Evolutionary conservation across 768 basidiomycete species (phyloP).

Genomic region (Sistotremastrum suecicum): DNA sequence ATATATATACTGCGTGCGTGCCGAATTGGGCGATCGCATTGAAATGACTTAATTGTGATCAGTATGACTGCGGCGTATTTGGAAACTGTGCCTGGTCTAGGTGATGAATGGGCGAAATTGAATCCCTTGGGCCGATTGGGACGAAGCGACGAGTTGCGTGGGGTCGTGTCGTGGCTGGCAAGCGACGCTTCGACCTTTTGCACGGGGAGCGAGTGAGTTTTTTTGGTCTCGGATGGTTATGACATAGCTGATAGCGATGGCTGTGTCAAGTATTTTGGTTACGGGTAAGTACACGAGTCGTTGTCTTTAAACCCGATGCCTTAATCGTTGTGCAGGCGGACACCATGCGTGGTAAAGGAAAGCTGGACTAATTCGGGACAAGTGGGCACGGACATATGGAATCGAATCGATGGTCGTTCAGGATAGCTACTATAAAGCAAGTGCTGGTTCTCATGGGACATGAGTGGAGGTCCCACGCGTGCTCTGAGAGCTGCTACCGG

Average conservation of each 20-base stretch:
- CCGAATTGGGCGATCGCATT: conserved; percentile 4
- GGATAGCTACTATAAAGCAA: too few relatives aligned
- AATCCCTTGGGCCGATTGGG: conserved; percentile 65
- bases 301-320: too few relatives aligned
- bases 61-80: conserved; percentile 69
- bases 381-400: too few relatives aligned
- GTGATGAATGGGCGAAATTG: conserved; percentile 50
- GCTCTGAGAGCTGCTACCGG: too few relatives aligned
- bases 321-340: conserved; percentile 14
- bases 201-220: conserved; percentile 68
- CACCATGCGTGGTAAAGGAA: conserved; percentile 43
- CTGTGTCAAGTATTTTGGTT: conserved; percentile 35
- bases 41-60: conserved; percentile 1
- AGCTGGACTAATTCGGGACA: too few relatives aligned
- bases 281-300: conserved; percentile 19
- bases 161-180: conserved; percentile 58
- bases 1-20: conserved; percentile 54
- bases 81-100: conserved; percentile 45
- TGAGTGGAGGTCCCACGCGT: too few relatives aligned
- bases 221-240: not conserved
- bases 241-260: conserved; percentile 3
- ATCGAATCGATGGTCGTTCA: too few relatives aligned
- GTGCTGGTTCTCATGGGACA: too few relatives aligned
- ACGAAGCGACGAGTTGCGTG: conserved; percentile 56
- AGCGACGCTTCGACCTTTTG: conserved; percentile 67